Conservation (phyloP, 257 asterid species). For the Parsonsia alboflavescens region DNA sequence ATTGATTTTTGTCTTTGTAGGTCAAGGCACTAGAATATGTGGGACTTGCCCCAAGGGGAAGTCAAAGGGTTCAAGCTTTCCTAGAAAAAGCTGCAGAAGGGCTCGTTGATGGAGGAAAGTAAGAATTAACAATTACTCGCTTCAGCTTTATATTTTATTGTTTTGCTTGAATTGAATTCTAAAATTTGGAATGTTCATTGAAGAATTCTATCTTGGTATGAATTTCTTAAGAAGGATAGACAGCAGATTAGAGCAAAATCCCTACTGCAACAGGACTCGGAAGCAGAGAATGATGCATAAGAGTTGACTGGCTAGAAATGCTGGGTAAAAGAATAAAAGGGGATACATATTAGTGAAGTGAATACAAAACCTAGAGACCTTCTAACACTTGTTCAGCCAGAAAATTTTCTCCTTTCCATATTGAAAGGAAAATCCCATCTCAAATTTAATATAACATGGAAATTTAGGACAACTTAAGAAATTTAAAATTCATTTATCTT, state of each 20-base stretch:
- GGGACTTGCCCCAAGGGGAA: slow-evolving; percentile 89
- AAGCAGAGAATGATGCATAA: not conserved
- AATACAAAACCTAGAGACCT: not conserved
- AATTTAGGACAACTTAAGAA: not conserved
- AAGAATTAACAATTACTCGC: slow-evolving; percentile 22
- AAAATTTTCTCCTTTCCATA: not conserved
- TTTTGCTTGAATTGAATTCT: not conserved
- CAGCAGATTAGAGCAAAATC: not conserved
- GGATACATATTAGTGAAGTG: not conserved
- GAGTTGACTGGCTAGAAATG: not conserved
- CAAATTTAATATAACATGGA: not conserved
- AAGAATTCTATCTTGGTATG: not conserved
- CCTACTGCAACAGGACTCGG: not conserved
- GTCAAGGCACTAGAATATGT: slow-evolving; percentile 69
- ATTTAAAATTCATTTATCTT: not conserved
- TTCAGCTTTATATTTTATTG: not conserved
- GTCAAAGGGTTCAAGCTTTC: slow-evolving; percentile 95
- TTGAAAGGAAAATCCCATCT: not conserved
- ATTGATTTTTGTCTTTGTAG: slow-evolving; percentile 27
- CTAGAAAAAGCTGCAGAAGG: slow-evolving; percentile 99
- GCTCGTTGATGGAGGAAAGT: slow-evolving; percentile 90
- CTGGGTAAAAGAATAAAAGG: not conserved
- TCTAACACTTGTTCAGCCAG: not conserved
- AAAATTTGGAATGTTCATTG: not conserved
- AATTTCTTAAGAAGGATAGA: not conserved